Conservation (phyloP, 192 early-diverging fungal species). For the Linnemannia schmuckeri region DNA sequence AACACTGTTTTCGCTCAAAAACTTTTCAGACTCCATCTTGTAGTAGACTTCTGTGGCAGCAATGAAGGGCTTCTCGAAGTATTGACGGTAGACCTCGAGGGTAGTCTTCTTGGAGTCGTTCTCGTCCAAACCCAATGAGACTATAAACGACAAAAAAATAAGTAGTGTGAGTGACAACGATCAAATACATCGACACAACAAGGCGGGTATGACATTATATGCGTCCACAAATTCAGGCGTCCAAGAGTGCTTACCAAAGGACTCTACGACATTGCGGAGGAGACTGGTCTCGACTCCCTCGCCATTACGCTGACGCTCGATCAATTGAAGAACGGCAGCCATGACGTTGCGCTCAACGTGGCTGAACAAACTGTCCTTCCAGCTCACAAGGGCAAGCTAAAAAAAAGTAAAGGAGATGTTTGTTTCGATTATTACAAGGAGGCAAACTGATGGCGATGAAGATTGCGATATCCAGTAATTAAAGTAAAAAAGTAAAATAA, state of each 20-base stretch:
- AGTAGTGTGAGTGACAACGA: not conserved
- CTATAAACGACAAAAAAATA: slow-evolving; percentile 48
- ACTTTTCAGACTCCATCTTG: slow-evolving; percentile 88
- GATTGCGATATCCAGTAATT: slow-evolving; percentile 10
- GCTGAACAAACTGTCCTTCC: slow-evolving; percentile 86
- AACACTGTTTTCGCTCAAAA: slow-evolving; percentile 90
- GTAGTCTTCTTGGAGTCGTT: slow-evolving; percentile 83
- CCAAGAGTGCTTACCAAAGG: slow-evolving; percentile 76
- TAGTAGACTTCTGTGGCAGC: slow-evolving; percentile 89
- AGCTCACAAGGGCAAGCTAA: slow-evolving; percentile 86
- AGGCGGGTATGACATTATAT: not conserved
- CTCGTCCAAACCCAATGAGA: slow-evolving; percentile 86
- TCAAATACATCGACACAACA: not conserved
- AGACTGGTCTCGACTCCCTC: slow-evolving; percentile 89
- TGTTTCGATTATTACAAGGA: not conserved
- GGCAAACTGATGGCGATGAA: not conserved
- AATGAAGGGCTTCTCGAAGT: slow-evolving; percentile 90
- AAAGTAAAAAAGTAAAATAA: not conserved
- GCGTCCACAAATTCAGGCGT: not conserved
- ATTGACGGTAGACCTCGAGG: slow-evolving; percentile 89
- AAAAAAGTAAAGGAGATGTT: slow-evolving; percentile 2
- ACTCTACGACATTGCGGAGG: slow-evolving; percentile 91
- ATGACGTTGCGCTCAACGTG: slow-evolving; percentile 78
- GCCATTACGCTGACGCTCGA: slow-evolving; percentile 87
- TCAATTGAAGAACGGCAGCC: slow-evolving; percentile 82